Conservation (phyloP, 495 filamentous ascomycete species). For the Niebla homalea region DNA sequence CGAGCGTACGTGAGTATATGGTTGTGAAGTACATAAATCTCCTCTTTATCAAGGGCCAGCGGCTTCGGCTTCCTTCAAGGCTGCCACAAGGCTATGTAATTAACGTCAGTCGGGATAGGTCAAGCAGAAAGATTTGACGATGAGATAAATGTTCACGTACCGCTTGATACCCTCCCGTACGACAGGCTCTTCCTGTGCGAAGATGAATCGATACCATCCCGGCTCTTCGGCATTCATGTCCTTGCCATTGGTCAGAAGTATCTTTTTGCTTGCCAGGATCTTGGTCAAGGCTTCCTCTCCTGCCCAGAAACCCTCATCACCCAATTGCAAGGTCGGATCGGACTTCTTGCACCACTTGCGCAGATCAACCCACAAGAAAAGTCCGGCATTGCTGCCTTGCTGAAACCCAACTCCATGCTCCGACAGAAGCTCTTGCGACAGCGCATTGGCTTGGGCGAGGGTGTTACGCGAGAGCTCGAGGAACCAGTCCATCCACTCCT, state of each 20-base stretch:
- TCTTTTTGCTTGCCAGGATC: constrained; percentile 26
- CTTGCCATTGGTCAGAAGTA: constrained; percentile 32
- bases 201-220: constrained; percentile 42
- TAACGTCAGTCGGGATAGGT: not conserved
- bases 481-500: constrained; percentile 32
- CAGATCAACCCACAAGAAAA: constrained; percentile 50
- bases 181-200: constrained; percentile 26
- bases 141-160: constrained; percentile 12
- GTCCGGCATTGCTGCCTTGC: constrained; percentile 34
- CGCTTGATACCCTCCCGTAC: constrained; percentile 33
- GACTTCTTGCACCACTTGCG: constrained; percentile 23
- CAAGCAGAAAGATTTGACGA: not conserved
- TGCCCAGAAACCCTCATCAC: constrained; percentile 15
- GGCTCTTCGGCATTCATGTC: constrained; percentile 31
- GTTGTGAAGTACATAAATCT: not conserved
- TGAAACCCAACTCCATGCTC: constrained; percentile 15
- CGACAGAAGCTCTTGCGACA: constrained; percentile 25
- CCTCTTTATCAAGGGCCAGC: too few relatives aligned
- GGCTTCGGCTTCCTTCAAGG: not conserved
- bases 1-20: too few relatives aligned
- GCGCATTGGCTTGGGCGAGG: constrained; percentile 25
- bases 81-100: not conserved
- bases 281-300: constrained; percentile 23
- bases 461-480: constrained; percentile 26
- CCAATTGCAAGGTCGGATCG: constrained; percentile 13